Evolutionary conservation across 257 asterid species (phyloP), one percentile per base, ranked within the genome.

Genomic region (Solanum arcanum): DNA sequence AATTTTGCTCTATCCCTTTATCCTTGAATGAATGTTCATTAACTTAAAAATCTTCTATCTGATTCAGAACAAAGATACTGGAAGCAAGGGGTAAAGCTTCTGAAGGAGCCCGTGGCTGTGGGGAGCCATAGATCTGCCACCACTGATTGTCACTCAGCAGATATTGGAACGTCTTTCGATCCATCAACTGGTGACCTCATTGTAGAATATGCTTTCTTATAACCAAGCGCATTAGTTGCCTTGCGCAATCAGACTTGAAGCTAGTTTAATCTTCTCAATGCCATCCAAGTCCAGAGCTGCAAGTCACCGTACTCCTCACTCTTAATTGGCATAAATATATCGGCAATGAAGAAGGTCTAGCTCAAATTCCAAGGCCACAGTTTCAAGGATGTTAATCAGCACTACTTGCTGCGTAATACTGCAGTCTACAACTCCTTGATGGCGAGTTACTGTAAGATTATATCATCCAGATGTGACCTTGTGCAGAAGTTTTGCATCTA

Each of bases 61-160:
- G 44, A 69, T 89, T 70, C 91, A 97, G 99, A 92, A 88, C 88
- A 92, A 89, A 90, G 97, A 91, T 89, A 92, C 60, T 97, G 98
- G 98, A 97, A 94, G 91, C 99, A 97, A 93, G 98, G 92, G 16
- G 96, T 97, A 88, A 95, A 94, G 92, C 98, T 97, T 76, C 85
- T 95, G 87, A 87, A 88, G 83, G 90, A 88, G 88, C 96, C 99
- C 5, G 92, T 88, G 16, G 90, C 88, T 66, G 90, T 94, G 33
- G 89, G 88, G 68, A 77, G 85, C 76, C 77, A 46, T 33, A 75
- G 86, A 25, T 74, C 70, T 27, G 81, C 87, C 35, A n/a, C 59
- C 25, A 90, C 42, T 46, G 90, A 31, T 62, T 76, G 83, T 83
- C 87, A 75, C 14, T 90, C 93, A 12, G 81, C 91, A 62, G 95